Percentiles rank a stretch among this genome's conserved stretches.
Evolutionary conservation across 257 asterid species (phyloP).

Genomic region (Craterostigma plantagineum): DNA sequence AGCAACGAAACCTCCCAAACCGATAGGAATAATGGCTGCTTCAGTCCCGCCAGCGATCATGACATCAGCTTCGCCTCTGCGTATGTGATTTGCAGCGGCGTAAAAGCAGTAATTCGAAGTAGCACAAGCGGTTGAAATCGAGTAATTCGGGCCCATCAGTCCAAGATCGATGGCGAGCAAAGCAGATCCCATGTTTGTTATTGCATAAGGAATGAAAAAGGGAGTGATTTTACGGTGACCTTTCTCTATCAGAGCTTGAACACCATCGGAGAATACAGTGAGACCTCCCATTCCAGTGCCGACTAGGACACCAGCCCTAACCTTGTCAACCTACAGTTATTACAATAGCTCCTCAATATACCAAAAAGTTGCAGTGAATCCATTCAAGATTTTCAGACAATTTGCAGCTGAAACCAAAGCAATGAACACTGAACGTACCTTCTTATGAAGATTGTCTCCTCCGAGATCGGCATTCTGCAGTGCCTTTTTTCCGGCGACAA

Average conservation of each 20-base stretch:
- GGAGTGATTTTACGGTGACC: slow-evolving; percentile 34
- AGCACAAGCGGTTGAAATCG: slow-evolving; percentile 62
- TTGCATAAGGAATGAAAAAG: slow-evolving; percentile 32
- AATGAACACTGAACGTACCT: background rate
- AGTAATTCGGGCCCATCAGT: slow-evolving; percentile 59
- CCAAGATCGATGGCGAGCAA: slow-evolving; percentile 48
- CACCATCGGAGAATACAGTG: slow-evolving; percentile 22
- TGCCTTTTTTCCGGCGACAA: slow-evolving; percentile 45
- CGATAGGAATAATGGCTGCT: slow-evolving; percentile 36
- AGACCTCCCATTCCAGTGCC: slow-evolving; percentile 47
- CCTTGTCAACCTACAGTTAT: slow-evolving; percentile 25
- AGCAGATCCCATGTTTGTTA: slow-evolving; percentile 42
- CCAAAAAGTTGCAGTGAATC: too few species aligned
- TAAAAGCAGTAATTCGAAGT: slow-evolving; percentile 54
- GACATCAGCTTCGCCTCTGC: slow-evolving; percentile 51
- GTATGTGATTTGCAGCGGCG: slow-evolving; percentile 60
- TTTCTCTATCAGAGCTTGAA: slow-evolving; percentile 25
- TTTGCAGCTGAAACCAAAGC: background rate
- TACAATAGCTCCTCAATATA: slow-evolving; percentile 5
- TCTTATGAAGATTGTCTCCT: slow-evolving; percentile 22
- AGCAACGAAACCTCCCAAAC: slow-evolving; percentile 55
- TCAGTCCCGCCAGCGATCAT: slow-evolving; percentile 65
- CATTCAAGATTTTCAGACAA: too few species aligned
- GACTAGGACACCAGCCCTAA: slow-evolving; percentile 34
- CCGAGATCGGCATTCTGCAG: slow-evolving; percentile 40